Conservation (phyloP, 2,329 filamentous ascomycete species). For the Periconia macrospinosa region DNA sequence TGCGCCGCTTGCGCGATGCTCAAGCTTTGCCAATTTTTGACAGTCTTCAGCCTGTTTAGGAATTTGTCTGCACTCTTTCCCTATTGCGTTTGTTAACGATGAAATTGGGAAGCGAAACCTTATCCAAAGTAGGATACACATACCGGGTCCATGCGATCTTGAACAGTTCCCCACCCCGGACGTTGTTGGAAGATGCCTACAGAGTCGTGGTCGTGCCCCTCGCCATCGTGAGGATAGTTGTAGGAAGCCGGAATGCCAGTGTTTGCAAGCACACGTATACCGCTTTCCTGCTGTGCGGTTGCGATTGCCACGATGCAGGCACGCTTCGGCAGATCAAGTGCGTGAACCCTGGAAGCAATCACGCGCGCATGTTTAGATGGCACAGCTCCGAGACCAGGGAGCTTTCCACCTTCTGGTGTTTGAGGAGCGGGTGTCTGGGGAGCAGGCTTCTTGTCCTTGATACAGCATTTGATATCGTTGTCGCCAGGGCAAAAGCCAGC, state of each 20-base stretch:
- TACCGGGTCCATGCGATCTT: conserved; percentile 8
- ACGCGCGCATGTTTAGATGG: conserved; percentile 4
- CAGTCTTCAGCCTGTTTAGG: conserved; percentile 5
- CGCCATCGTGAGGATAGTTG: conserved; percentile 8
- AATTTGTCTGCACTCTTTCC: conserved; percentile 4
- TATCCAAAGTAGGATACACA: background rate
- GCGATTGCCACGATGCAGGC: conserved; percentile 8
- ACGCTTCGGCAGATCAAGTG: conserved; percentile 3
- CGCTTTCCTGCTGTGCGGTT: conserved; percentile 5
- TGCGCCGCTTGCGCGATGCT: conserved; percentile 5
- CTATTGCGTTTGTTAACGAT: background rate
- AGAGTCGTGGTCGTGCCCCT: conserved; percentile 7
- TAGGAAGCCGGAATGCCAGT: conserved; percentile 1
- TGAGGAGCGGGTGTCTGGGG: background rate
- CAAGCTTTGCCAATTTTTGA: conserved; percentile 3
- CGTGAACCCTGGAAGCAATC: conserved; percentile 3
- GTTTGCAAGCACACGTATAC: conserved; percentile 6
- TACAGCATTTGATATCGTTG: conserved; percentile 8
- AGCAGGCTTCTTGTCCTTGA: background rate
- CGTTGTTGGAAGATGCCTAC: conserved; percentile 9
- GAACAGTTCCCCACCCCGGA: conserved; percentile 4
- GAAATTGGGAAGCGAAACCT: no score
- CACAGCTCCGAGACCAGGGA: conserved; percentile 4
- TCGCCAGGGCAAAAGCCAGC: conserved; percentile 7
- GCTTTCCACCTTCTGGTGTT: background rate